These are phyloP conservation scores for Sugiyamaella novakii DNA, from an alignment of 1,139 yeast genomes.

Conservation along the genomic window DNA sequence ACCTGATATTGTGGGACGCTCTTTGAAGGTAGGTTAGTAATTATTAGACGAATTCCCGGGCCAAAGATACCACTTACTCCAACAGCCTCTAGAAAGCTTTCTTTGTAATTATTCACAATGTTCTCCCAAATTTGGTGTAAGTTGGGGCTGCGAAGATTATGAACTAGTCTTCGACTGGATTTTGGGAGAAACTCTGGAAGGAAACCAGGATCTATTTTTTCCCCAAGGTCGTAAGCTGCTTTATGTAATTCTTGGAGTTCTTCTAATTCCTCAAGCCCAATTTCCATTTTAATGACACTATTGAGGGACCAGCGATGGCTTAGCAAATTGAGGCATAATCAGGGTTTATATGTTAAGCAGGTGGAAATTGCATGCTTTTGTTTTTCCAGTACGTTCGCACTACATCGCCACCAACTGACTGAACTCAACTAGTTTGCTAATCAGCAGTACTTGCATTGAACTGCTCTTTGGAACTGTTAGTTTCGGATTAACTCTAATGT, in stretches of 20 bases:
- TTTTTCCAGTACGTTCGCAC: no score
- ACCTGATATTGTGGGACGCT: neutral
- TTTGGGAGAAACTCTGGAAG: neutral
- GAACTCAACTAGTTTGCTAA: no score
- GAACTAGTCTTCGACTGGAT: no score
- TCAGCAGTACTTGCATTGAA: no score
- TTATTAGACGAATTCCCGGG: no score
- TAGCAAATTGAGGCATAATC: no score
- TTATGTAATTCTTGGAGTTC: conserved; percentile 2
- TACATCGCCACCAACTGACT: no score
- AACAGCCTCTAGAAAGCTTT: neutral
- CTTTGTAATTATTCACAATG: neutral
- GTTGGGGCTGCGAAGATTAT: conserved; percentile 2
- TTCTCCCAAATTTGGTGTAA: conserved; percentile 2
- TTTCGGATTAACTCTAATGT: no score
- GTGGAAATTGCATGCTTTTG: no score
- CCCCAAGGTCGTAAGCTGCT: neutral
- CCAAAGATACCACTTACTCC: neutral
- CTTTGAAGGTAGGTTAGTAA: neutral
- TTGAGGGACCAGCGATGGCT: no score
- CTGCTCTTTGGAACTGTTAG: no score
- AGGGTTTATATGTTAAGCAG: no score
- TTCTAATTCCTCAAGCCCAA: neutral
- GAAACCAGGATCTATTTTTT: neutral
- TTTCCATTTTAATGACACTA: neutral